Evolutionary conservation across 2,329 filamentous ascomycete species (phyloP), one percentile per base, ranked within the genome.

Genomic region (Cyanodermella asteris): DNA sequence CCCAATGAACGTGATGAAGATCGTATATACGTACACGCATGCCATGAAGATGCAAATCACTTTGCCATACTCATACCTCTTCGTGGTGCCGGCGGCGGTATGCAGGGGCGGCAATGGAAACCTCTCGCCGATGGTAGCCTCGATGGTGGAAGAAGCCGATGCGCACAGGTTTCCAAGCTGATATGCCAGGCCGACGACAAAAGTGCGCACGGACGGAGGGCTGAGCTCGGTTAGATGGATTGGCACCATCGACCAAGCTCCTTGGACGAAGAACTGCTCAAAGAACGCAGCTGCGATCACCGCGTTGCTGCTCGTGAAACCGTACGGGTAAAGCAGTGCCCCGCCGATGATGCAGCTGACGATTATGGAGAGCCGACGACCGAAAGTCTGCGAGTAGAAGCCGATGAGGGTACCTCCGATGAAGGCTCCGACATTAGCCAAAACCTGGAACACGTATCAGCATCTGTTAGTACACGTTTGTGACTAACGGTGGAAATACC

Each of bases 1-100:
- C 2, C 58, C 58, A 4, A 55, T 33, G 14, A 54, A 40, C 14
- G 50, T 53, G 25, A 52, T 29, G 3, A 70, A 6, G 31, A 71
- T 65, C 5, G 59, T 51, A 41, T 69, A 71, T 2, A 50, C 61
- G 37, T 56, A 91, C 1, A 90, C 78, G 36, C 72, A 80, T 1
- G 61, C 81, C 74, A 91, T 81, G 49, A 91, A 91, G 40, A 90
- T 87, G 42, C 72, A 78, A 34, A 91, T 84, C 6, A 90, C 78
- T 37, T 72, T 71, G 20, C 77, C 78, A 36, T 90, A 90, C 31
- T 77, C 53, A 44, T 72, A 78, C 3, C 72, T 54, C 23, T 49
- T 45, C 19, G 36, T 32, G 16, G 49, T 44, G 1, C 51, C 57
- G 11, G 56, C 44, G n/a, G n/a, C n/a, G n/a, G n/a, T n/a, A n/a